A percentile compares a stretch with the other conserved stretches of the same genome.
Conservation (phyloP, 441 rosid species). For the Croton setiger region DNA sequence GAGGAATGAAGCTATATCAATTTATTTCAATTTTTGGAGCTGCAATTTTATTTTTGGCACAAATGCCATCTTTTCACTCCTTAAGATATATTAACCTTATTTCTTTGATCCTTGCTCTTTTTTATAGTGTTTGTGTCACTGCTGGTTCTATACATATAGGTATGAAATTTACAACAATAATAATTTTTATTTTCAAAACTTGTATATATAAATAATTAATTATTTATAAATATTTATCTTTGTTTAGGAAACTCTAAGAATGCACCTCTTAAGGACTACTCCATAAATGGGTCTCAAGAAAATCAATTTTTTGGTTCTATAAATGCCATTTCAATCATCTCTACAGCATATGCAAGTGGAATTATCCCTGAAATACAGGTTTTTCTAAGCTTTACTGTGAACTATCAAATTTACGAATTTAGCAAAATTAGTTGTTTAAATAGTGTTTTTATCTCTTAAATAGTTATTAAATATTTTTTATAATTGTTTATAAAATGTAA, state of each 20-base stretch:
- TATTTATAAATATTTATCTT: not conserved
- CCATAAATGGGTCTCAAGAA: slow-evolving; percentile 25
- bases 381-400: too few species aligned
- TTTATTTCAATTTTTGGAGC: slow-evolving; percentile 43
- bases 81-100: slow-evolving; percentile 53
- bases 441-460: too few species aligned
- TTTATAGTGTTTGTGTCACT: slow-evolving; percentile 36
- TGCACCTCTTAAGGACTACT: slow-evolving; percentile 42
- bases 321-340: slow-evolving; percentile 47
- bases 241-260: slow-evolving; percentile 39
- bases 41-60: slow-evolving; percentile 38
- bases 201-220: too few species aligned
- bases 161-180: not conserved
- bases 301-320: slow-evolving; percentile 34
- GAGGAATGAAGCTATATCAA: slow-evolving; percentile 46
- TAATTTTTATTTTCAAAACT: not conserved
- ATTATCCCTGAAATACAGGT: slow-evolving; percentile 69
- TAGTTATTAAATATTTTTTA: too few species aligned
- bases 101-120: slow-evolving; percentile 44
- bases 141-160: slow-evolving; percentile 44
- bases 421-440: too few species aligned
- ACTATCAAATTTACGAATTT: too few species aligned
- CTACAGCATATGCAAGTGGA: slow-evolving; percentile 47
- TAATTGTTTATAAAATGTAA: too few species aligned
- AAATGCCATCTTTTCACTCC: slow-evolving; percentile 62